These are phyloP conservation scores for Wickerhamiella kurtzmanii DNA, from an alignment of 805 yeast species.

Conservation along the genomic window DNA sequence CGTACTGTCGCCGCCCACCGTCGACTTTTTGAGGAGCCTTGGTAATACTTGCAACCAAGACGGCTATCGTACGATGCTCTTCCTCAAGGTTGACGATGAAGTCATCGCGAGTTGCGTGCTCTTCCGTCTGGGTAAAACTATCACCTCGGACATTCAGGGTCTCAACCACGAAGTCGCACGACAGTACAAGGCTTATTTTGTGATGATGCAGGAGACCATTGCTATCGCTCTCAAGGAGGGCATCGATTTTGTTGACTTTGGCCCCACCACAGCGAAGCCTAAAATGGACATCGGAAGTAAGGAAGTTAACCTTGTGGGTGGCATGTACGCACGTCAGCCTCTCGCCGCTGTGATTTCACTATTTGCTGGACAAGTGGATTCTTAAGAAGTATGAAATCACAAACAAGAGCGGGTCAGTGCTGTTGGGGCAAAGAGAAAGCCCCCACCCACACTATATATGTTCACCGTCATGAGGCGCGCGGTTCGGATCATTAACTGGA, in stretches of 20 bases:
- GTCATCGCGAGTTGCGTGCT: constrained; percentile 32
- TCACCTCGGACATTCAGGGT: constrained; percentile 35
- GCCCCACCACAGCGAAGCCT: constrained; percentile 34
- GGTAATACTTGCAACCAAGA: constrained; percentile 22
- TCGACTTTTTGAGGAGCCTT: constrained; percentile 23
- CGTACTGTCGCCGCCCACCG: constrained; percentile 27
- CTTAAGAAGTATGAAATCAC: constrained; percentile 7
- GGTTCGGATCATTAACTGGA: background rate
- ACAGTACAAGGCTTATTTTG: constrained; percentile 32
- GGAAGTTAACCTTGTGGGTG: constrained; percentile 30
- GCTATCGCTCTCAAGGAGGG: constrained; percentile 29
- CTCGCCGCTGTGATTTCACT: constrained; percentile 16
- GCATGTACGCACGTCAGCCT: constrained; percentile 24
- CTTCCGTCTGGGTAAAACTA: constrained; percentile 32
- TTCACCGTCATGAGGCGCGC: background rate
- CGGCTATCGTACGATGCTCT: constrained; percentile 26
- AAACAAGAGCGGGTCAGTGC: too few relatives aligned
- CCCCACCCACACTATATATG: background rate
- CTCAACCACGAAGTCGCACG: constrained; percentile 30
- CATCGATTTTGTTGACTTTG: constrained; percentile 32
- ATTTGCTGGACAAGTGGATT: constrained; percentile 19
- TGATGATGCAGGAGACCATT: constrained; percentile 36
- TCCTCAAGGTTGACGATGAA: constrained; percentile 28
- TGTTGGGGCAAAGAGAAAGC: background rate
- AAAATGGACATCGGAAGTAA: constrained; percentile 31